A percentile compares a stretch with the other conserved stretches of the same genome.
These are phyloP conservation scores for Solanum virginianum DNA, from an alignment of 257 asterid species.

Conservation along the genomic window DNA sequence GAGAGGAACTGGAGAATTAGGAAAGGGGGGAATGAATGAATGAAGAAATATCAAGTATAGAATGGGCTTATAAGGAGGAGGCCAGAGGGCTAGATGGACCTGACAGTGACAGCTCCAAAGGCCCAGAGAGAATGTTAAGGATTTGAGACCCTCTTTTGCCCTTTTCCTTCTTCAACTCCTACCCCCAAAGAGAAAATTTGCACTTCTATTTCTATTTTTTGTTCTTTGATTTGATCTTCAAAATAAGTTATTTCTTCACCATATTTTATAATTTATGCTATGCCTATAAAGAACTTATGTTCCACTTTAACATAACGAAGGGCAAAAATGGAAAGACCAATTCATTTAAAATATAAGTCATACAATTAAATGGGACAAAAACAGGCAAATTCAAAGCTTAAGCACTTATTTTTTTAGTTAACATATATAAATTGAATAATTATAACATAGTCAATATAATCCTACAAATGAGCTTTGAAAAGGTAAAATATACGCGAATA, in stretches of 20 bases:
- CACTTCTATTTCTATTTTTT: background rate
- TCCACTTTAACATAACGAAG: no score
- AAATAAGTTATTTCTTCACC: no score
- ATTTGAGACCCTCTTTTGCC: background rate
- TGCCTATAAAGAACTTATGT: background rate
- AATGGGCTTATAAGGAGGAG: conserved; percentile 24
- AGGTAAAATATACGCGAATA: no score
- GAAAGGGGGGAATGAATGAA: background rate
- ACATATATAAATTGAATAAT: no score
- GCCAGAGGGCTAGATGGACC: conserved; percentile 47
- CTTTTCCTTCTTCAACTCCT: background rate
- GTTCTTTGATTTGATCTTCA: background rate
- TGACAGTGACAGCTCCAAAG: conserved; percentile 25
- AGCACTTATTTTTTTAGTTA: no score
- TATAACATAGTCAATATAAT: no score
- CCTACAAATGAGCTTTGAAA: no score
- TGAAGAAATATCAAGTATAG: background rate
- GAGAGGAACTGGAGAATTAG: background rate
- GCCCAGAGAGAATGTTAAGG: background rate
- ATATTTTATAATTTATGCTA: background rate
- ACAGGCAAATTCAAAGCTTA: background rate
- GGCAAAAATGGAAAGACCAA: background rate
- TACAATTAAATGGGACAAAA: background rate
- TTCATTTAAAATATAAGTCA: background rate
- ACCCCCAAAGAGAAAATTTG: background rate